Percentiles rank a stretch among this genome's conserved stretches.
Conservation (phyloP, 2,329 filamentous ascomycete species). For the Ophiocordyceps robertsii region DNA sequence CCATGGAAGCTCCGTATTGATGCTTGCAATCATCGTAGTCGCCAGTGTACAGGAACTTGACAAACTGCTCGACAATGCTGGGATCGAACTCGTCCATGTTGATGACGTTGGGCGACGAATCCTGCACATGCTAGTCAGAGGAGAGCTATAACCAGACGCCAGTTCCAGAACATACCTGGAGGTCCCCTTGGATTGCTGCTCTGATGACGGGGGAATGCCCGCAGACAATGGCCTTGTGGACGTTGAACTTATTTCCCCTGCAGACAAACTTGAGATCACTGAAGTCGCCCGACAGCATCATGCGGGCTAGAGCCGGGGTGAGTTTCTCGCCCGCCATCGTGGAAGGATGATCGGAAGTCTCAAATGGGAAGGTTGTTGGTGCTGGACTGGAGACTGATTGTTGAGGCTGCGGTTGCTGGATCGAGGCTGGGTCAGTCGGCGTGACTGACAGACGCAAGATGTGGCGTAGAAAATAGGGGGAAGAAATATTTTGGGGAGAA, state of each 20-base stretch:
- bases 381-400: no score
- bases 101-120: conserved; percentile 5
- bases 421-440: no score
- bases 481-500: no score
- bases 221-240: conserved; percentile 10
- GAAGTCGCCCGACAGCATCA: conserved; percentile 6
- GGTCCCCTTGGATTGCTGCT: conserved; percentile 4
- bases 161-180: conserved; percentile 4
- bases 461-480: no score
- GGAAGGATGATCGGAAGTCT: no score
- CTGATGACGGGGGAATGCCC: conserved; percentile 7
- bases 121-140: conserved; percentile 3
- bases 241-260: conserved; percentile 5
- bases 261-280: conserved; percentile 9
- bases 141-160: no score
- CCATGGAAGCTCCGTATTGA: background rate
- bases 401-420: no score
- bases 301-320: background rate
- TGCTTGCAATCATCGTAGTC: conserved; percentile 5
- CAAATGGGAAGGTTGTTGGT: no score
- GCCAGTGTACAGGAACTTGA: conserved; percentile 9
- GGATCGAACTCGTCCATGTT: conserved; percentile 6
- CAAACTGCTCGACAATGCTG: conserved; percentile 7
- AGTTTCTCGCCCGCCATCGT: no score
- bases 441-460: no score